Evolutionary conservation across 148 eudicot genomes (phyloP).

Genomic region (Camellia granthamiana): DNA sequence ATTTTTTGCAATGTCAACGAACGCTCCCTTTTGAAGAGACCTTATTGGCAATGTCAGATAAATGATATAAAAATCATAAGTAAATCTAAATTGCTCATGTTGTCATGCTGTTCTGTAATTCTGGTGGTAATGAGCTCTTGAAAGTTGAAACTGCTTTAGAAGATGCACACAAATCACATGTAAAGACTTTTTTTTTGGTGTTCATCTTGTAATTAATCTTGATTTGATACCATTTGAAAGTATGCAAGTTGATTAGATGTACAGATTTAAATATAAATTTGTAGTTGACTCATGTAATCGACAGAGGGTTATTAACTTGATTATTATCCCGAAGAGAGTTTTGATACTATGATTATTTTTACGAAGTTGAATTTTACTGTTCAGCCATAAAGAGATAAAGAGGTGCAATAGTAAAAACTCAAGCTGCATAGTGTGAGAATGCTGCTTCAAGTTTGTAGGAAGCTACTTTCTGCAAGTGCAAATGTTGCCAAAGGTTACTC

Average conservation of each 20-base stretch:
- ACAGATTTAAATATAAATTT: not conserved
- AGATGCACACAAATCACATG: not conserved
- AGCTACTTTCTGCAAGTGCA: not conserved
- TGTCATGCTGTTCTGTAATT: not conserved
- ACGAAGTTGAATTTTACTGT: not conserved
- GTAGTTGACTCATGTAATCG: not conserved
- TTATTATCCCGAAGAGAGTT: not conserved
- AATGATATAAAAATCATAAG: not conserved
- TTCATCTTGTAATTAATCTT: not conserved
- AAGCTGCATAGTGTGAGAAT: not conserved
- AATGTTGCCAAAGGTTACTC: not conserved
- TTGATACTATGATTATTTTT: not conserved
- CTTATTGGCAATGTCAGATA: not conserved
- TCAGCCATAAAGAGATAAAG: conserved; percentile 3
- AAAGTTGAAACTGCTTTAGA: not conserved
- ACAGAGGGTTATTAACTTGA: not conserved
- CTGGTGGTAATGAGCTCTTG: not conserved
- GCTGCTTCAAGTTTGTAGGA: not conserved
- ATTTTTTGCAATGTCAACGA: not conserved
- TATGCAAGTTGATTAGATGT: not conserved
- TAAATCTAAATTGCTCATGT: not conserved
- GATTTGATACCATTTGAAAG: not conserved
- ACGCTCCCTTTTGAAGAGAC: not conserved
- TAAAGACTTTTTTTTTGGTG: too few species aligned
- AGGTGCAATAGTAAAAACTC: not conserved